Conservation (phyloP, 495 filamentous ascomycete genomes). For the Platismatia glauca region DNA sequence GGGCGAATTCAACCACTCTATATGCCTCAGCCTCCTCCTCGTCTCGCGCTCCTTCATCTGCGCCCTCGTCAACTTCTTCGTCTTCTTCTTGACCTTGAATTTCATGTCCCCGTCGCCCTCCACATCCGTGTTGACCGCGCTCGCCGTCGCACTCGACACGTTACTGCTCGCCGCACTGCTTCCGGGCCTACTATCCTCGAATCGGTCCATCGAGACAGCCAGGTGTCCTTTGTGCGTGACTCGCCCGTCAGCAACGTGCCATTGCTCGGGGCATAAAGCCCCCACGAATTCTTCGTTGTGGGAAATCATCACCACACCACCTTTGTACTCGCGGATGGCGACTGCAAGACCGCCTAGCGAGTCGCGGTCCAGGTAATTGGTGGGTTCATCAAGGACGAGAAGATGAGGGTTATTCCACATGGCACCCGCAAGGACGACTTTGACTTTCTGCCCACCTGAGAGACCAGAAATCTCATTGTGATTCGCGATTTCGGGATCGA, state of each 20-base stretch:
- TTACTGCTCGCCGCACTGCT: conserved; percentile 53
- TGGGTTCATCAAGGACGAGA: conserved; percentile 95
- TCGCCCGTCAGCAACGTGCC: conserved; percentile 82
- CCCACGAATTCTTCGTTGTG: conserved; percentile 99
- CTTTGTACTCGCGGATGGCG: conserved; percentile 94
- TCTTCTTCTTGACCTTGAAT: conserved; percentile 83
- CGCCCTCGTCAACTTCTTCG: conserved; percentile 97
- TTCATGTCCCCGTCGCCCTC: conserved; percentile 78
- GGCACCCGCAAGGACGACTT: conserved; percentile 93
- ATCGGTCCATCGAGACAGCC: conserved; percentile 66
- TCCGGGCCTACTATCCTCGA: conserved; percentile 70
- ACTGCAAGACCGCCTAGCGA: conserved; percentile 91
- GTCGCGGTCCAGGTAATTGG: conserved; percentile 98
- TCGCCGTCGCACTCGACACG: conserved; percentile 49
- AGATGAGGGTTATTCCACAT: conserved; percentile 99
- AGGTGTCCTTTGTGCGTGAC: conserved; percentile 73
- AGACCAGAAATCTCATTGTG: conserved; percentile 97
- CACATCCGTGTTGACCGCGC: conserved; percentile 73
- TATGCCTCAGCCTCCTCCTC: conserved; percentile 78
- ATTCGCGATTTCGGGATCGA: conserved; percentile 95
- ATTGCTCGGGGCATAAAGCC: conserved; percentile 87
- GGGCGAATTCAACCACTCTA: conserved; percentile 78
- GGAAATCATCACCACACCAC: conserved; percentile 97
- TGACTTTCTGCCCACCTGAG: conserved; percentile 98
- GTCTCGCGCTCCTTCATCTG: conserved; percentile 91